Base-by-base conservation (phyloP, 1,284 basidiomycete genomes). In the Xerocomus nothofagi region DNA sequence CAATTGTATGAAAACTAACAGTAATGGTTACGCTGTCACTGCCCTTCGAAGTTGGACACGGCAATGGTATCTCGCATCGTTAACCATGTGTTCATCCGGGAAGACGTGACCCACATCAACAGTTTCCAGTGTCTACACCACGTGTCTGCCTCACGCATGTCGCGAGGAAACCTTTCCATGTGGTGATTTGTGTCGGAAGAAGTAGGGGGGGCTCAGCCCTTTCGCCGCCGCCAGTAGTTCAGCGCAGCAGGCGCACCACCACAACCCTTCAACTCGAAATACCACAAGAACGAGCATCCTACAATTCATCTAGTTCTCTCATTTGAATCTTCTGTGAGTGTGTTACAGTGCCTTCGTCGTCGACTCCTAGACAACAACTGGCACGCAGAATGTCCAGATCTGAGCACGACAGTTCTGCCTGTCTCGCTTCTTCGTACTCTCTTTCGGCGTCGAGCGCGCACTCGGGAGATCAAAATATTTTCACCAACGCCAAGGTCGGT, bases 81-180 rank as follows among this genome's bases (percentile, higher is more conserved):
- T 17, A 1, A 27, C n/a, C 47, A 4, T n/a, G 41, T 26, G 17
- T 27, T 23, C 15, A 38, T 39, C 42, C 34, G 34, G 29, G 27
- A 50, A 10, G 40, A 17, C 18, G 9, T 39, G 31, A 44, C 24
- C 32, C 20, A 17, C 30, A n/a, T n/a, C n/a, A n/a, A n/a, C n/a
- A n/a, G n/a, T n/a, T n/a, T n/a, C n/a, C n/a, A n/a, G n/a, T n/a
- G 0, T 39, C 32, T 31, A 29, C 3, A 21, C 34, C 62, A 61
- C 56, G 63, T 49, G 60, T 51, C 34, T 43, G 36, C 60, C 60
- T 61, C 60, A 44, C 65, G 62, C n/a, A 47, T 30, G 40, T 17
- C 40, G 30, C 31, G 39, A 49, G 39, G 44, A 41, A 39, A 30
- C 14, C 20, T 10, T 39, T 10, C 38, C 55, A 40, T 44, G 37